Evolutionary conservation across 23 red algal species (phyloP).

Genomic region (Gracilariopsis chorda): DNA sequence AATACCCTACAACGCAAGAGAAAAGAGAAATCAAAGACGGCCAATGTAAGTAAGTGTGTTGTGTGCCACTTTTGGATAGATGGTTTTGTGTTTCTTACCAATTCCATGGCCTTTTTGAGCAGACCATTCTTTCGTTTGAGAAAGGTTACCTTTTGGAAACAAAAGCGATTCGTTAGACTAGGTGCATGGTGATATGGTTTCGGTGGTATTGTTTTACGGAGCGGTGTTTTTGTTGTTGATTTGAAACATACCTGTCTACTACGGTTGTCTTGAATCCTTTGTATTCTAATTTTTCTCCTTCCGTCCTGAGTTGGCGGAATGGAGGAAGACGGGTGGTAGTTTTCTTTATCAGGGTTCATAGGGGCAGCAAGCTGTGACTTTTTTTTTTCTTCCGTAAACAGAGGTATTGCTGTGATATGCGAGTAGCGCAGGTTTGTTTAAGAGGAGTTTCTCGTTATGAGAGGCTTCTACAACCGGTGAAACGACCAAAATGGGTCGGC

Average conservation of each 20-base stretch:
- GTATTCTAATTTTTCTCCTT: conserved; percentile 24
- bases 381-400: no score
- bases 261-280: conserved; percentile 16
- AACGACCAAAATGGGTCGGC: no score
- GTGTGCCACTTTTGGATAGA: no score
- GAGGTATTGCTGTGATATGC: no score
- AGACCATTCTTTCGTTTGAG: conserved; percentile 86
- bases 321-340: background rate
- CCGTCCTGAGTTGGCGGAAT: background rate
- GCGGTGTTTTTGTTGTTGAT: background rate
- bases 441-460: no score
- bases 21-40: background rate
- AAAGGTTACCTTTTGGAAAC: conserved; percentile 89
- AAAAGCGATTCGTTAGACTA: background rate
- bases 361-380: no score
- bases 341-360: background rate
- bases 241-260: background rate
- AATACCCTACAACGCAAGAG: conserved; percentile 22
- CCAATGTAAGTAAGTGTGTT: background rate
- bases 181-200: background rate
- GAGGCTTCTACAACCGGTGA: no score
- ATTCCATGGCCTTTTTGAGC: conserved; percentile 87
- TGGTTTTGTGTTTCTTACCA: no score
- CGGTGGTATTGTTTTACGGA: no score
- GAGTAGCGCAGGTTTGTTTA: no score